Evolutionary conservation across 2,329 filamentous ascomycete species (phyloP).

Genomic region (Juglanconis sp.): DNA sequence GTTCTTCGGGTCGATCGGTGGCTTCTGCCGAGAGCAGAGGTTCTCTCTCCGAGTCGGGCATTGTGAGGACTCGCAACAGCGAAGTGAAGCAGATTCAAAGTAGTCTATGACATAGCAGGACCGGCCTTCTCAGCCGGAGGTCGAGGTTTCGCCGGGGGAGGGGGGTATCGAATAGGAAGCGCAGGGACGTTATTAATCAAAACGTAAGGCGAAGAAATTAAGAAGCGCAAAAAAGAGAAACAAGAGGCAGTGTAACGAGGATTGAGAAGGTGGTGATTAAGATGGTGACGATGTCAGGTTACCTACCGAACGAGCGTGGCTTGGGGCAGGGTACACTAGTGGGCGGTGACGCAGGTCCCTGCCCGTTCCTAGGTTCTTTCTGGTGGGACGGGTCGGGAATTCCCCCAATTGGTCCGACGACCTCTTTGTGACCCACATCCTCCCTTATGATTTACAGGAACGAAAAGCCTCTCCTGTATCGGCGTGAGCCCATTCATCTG

Average conservation of each 20-base stretch:
- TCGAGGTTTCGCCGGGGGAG: background rate
- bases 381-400: too few relatives aligned
- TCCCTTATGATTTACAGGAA: background rate
- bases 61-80: conserved; percentile 21
- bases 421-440: too few relatives aligned
- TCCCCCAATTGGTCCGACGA: too few relatives aligned
- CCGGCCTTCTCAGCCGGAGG: conserved; percentile 2
- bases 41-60: conserved; percentile 44
- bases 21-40: conserved; percentile 39
- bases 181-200: background rate
- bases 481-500: background rate
- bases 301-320: too few relatives aligned
- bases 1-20: conserved; percentile 24
- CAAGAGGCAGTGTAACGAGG: too few relatives aligned
- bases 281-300: too few relatives aligned
- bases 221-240: too few relatives aligned
- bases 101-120: conserved; percentile 8
- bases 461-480: conserved; percentile 3
- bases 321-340: too few relatives aligned
- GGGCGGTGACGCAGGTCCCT: too few relatives aligned
- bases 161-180: background rate
- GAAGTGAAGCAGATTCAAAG: background rate
- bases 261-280: too few relatives aligned
- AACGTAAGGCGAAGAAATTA: too few relatives aligned
- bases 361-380: too few relatives aligned